Evolutionary conservation across 371 early-diverging fungal species (phyloP), one percentile per base, ranked within the genome.

Genomic region (Mortierella sp.): DNA sequence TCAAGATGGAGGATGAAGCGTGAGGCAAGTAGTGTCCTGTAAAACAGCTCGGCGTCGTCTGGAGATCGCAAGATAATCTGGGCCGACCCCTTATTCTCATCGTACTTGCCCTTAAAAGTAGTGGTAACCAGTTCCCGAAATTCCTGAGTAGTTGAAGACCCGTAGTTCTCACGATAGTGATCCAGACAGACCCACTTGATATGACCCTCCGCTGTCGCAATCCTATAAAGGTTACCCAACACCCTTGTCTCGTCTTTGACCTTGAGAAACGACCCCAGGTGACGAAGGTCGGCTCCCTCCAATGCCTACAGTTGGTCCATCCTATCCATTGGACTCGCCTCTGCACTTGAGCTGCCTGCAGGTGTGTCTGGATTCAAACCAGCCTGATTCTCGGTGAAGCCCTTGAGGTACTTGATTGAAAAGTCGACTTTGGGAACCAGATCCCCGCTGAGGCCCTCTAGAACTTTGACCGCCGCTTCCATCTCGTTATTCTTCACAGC

Each of bases 371-470:
- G 8, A 24, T 9, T 34, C 1, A 16, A 13, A 9, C 50, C 13
- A 50, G 11, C 34, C 34, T 55, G 55, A 4, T 8, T 13, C 34
- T 48, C 55, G 0, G 77, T 43, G 0, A 81, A 34, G 43, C 16
- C 11, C 37, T 74, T 74, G 14, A 81, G 51, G 24, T 77, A 74
- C 34, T 74, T 40, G 31, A 76, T 81, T 24, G 81, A 73, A 44
- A 59, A 48, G 40, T 76, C 77, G 28, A 77, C 61, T 24, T 74
- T 73, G 0, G 76, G 74, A n/a, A 70, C 76, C 14, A 81, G 8
- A 37, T 28, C 55, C 19, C n/a, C 40, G 1, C 13, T 28, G 13
- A 34, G 21, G 21, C 4, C 0, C 2, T 74, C 54, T 2, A 64
- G 21, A 28, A 43, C 43, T 13, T 53, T 44, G 8, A 37, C 64